Conservation (phyloP, 768 basidiomycete species). For the Butyriboletus loyo region DNA sequence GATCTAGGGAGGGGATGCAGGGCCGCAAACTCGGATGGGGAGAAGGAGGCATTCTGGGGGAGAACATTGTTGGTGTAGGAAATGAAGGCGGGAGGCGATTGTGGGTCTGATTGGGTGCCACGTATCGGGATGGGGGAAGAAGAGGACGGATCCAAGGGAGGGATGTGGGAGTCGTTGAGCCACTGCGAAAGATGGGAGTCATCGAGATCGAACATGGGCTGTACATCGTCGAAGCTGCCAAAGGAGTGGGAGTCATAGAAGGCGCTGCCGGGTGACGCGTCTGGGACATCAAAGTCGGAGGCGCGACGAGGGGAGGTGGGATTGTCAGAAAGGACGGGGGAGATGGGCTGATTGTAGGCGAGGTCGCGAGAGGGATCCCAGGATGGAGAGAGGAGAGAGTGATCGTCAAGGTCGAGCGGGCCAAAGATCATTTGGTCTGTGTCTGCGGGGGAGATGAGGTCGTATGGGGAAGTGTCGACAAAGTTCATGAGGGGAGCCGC, state of each 20-base stretch:
- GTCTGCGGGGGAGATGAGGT: constrained; percentile 34
- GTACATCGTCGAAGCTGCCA: constrained; percentile 31
- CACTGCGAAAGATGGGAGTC: constrained; percentile 50
- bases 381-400: constrained; percentile 24
- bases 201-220: constrained; percentile 39
- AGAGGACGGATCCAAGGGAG: constrained; percentile 32
- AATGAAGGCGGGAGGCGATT: constrained; percentile 46
- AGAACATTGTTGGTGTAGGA: constrained; percentile 49
- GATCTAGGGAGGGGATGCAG: constrained; percentile 63
- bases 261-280: constrained; percentile 38
- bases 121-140: constrained; percentile 68
- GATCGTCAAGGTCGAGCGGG: constrained; percentile 33
- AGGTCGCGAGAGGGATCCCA: constrained; percentile 34
- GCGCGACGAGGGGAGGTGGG: constrained; percentile 39
- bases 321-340: constrained; percentile 39
- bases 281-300: constrained; percentile 40
- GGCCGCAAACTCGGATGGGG: constrained; percentile 59
- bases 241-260: constrained; percentile 34
- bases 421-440: constrained; percentile 35
- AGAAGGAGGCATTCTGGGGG: constrained; percentile 50
- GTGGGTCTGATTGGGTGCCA: constrained; percentile 38
- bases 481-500: constrained; percentile 29
- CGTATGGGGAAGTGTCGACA: constrained; percentile 42
- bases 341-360: constrained; percentile 37
- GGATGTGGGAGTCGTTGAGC: constrained; percentile 58